Evolutionary conservation across 495 filamentous ascomycete genomes (phyloP).

Genomic region (Rostrohypoxylon terebratum): DNA sequence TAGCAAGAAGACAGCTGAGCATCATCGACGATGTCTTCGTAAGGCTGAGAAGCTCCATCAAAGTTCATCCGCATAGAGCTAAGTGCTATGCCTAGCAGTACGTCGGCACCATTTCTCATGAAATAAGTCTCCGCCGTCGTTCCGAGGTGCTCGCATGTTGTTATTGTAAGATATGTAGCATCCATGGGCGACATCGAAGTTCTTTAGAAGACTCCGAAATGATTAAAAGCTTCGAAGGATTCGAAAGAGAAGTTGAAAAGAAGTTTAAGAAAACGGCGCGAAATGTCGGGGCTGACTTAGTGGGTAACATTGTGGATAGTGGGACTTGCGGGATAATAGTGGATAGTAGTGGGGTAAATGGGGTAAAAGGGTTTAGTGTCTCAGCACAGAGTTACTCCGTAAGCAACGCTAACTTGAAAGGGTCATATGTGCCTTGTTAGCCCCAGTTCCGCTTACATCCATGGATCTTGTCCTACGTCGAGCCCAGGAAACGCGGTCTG

Average conservation of each 20-base stretch:
- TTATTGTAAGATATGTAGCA: not conserved
- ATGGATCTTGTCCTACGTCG: not conserved
- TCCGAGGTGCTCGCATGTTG: not conserved
- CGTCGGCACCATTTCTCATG: not conserved
- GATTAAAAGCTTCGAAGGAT: not conserved
- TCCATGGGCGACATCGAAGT: not conserved
- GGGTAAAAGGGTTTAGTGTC: slow-evolving; percentile 25
- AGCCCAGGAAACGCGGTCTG: not conserved
- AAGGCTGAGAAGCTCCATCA: not conserved
- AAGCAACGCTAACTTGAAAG: slow-evolving; percentile 25
- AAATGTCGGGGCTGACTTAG: slow-evolving; percentile 3
- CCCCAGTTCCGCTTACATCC: not conserved
- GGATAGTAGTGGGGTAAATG: not conserved
- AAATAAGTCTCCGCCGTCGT: not conserved
- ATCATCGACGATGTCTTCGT: not conserved
- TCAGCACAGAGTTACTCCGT: slow-evolving; percentile 19
- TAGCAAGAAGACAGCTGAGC: not conserved
- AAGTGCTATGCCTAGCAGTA: not conserved
- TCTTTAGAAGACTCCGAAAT: not conserved
- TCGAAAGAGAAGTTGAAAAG: not conserved
- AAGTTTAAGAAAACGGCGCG: not conserved
- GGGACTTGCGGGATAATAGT: slow-evolving; percentile 9
- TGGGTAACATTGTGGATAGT: not conserved
- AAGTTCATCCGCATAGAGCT: not conserved
- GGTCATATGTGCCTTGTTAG: not conserved